Evolutionary conservation across 805 yeast genomes (phyloP), one percentile per base, ranked within the genome.

Genomic region (Cyberlindnera japonica): DNA sequence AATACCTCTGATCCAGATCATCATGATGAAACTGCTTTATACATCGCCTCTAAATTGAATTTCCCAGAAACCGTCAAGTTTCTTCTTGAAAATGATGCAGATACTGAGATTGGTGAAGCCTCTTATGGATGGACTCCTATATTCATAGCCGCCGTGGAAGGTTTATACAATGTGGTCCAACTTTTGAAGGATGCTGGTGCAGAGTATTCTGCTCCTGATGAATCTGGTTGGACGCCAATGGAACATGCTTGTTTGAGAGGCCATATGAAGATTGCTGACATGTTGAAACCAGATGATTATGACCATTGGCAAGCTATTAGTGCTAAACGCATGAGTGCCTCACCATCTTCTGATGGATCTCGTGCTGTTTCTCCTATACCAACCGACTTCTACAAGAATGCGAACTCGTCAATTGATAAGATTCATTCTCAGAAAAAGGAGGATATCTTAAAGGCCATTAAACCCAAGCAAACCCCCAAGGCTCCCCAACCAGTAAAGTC

Each of bases 211-310:
- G 62, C 68, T 20, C 70, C 74, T 14, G 98, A 91, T 64, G 82
- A 78, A 33, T 82, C 93, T 38, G 97, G 97, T 0, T 91, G 98
- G 98, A 78, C 88, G 15, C 96, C 98, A n/a, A 80, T 88, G 80
- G 98, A 91, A 55, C 98, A 91, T 61, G 96, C 97, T 0, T 81
- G 87, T 35, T 67, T 91, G 33, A 73, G 97, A 52, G 98, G 98
- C 5, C 95, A 89, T 59, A 64, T 90, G 43, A 71, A 67, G 3
- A 75, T 87, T 26, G 81, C 93, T 2, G 77, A 77, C 38, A 51
- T 77, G 54, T 65, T 91, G 40, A 70, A 70, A 22, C 85, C 85
- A 2, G 42, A 51, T 3, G 65, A 73, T 48, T 69, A 63, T 42
- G 62, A 36, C 19, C 26, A 29, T 3, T 43, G 43, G 47, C 10